A percentile compares a stretch with the other conserved stretches of the same genome.
Evolutionary conservation across 371 early-diverging fungal species (phyloP).

Genomic region (Mortierella sp.): DNA sequence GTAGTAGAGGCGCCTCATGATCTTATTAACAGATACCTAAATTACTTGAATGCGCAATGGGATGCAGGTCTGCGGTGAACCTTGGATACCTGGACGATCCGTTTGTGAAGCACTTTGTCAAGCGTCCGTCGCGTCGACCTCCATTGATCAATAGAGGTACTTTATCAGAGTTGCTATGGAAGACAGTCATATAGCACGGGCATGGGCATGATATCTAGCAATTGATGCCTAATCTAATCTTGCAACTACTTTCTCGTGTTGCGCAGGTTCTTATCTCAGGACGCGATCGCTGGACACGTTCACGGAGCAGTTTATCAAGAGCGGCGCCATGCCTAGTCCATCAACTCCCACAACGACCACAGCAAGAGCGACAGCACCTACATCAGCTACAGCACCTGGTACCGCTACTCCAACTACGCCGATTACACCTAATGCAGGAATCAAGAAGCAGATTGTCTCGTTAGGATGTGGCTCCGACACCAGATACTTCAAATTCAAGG

Average conservation of each 20-base stretch:
- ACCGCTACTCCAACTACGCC: neutral
- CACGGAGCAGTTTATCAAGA: conserved; percentile 71
- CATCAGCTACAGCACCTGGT: conserved; percentile 1
- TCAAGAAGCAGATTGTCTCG: conserved; percentile 83
- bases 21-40: neutral
- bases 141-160: conserved; percentile 95
- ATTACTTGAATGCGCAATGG: neutral
- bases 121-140: conserved; percentile 74
- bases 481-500: conserved; percentile 86
- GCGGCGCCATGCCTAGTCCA: conserved; percentile 18
- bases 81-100: conserved; percentile 88
- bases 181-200: neutral
- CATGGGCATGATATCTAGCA: neutral
- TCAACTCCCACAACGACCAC: neutral
- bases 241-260: neutral
- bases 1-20: neutral
- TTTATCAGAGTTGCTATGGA: conserved; percentile 21
- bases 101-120: conserved; percentile 83
- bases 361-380: conserved; percentile 13
- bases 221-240: neutral
- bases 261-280: conserved; percentile 80
- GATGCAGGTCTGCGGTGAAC: conserved; percentile 83
- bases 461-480: conserved; percentile 96
- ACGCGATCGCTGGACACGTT: conserved; percentile 74
- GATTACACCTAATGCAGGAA: neutral